Evolutionary conservation across 148 eudicot species (phyloP).

Genomic region (Persicaria maculosa): DNA sequence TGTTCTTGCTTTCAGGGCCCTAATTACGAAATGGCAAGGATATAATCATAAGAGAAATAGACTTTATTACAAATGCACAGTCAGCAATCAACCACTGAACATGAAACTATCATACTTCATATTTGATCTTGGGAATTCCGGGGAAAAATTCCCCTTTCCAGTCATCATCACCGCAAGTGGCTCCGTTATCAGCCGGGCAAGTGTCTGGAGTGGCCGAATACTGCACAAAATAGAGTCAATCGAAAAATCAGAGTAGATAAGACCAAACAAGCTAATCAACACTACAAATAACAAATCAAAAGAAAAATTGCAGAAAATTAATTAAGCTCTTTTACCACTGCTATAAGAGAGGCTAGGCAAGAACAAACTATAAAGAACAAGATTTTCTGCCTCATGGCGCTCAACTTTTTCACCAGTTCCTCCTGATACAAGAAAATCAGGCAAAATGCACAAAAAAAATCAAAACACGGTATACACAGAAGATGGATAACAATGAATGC

Average conservation of each 20-base stretch:
- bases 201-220: constrained; percentile 61
- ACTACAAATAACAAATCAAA: background rate
- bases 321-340: constrained; percentile 38
- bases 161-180: constrained; percentile 49
- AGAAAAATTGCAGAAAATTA: background rate
- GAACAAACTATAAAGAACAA: constrained; percentile 34
- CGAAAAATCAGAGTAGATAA: constrained; percentile 3
- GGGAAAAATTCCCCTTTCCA: constrained; percentile 97
- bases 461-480: background rate
- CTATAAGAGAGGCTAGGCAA: constrained; percentile 23
- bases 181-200: constrained; percentile 61
- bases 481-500: background rate
- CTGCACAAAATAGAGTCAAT: constrained; percentile 23
- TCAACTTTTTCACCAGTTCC: background rate
- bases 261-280: background rate
- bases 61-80: background rate
- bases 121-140: constrained; percentile 78
- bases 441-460: background rate
- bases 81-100: background rate
- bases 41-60: background rate
- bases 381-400: constrained; percentile 20
- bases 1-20: constrained; percentile 85
- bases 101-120: constrained; percentile 45
- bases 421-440: background rate
- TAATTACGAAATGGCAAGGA: constrained; percentile 13